Conservation (phyloP, 208 protist genomes). For the Sergeia podlipaevii region DNA sequence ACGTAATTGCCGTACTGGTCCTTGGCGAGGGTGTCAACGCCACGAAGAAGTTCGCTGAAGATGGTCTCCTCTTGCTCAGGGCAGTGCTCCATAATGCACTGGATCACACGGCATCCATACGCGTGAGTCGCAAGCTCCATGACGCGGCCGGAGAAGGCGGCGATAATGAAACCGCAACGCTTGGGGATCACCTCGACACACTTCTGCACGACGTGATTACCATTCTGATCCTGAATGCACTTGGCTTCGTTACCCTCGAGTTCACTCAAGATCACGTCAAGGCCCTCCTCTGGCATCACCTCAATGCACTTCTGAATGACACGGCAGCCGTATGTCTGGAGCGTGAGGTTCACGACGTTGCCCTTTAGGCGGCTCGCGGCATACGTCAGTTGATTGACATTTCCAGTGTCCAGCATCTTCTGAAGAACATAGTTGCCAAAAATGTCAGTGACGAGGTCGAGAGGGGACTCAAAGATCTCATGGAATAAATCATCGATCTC, state of each 20-base stretch:
- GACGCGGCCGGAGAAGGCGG: constrained; percentile 93
- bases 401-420: constrained; percentile 97
- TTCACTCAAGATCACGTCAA: constrained; percentile 90
- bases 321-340: constrained; percentile 97
- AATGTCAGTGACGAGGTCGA: constrained; percentile 96
- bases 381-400: constrained; percentile 64
- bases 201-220: constrained; percentile 99
- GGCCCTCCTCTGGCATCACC: constrained; percentile 76
- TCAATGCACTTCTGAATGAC: constrained; percentile 99
- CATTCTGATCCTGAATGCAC: constrained; percentile 99
- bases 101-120: constrained; percentile 99
- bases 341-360: constrained; percentile 92
- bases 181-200: constrained; percentile 96
- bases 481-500: constrained; percentile 90
- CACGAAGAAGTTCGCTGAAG: constrained; percentile 92
- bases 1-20: constrained; percentile 99
- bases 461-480: constrained; percentile 89
- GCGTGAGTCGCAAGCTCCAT: constrained; percentile 97
- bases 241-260: constrained; percentile 94
- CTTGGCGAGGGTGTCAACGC: constrained; percentile 83
- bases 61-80: constrained; percentile 86
- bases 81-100: constrained; percentile 97
- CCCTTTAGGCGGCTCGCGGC: constrained; percentile 83
- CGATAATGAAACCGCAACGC: constrained; percentile 95
- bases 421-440: constrained; percentile 99